A percentile compares a stretch with the other conserved stretches of the same genome.
These are phyloP conservation scores for Erythrophleum fordii DNA, from an alignment of 306 rosid genomes.

Conservation along the genomic window DNA sequence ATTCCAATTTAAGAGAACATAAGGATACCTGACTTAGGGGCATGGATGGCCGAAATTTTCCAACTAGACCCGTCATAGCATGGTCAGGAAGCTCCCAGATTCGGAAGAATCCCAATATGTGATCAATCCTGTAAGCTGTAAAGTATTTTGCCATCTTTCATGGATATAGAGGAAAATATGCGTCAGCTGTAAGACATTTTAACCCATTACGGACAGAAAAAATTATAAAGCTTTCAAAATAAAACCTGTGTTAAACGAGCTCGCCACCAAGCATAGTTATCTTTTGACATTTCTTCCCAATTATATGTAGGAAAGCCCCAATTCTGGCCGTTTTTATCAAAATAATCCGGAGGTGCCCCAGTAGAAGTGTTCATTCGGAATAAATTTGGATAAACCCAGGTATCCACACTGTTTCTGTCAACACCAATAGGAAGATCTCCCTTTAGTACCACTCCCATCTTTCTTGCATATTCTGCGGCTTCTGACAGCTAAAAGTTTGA, in stretches of 20 bases:
- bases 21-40: conserved; percentile 83
- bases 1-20: conserved; percentile 21
- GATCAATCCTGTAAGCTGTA: conserved; percentile 96
- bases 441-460: conserved; percentile 85
- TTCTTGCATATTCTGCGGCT: conserved; percentile 88
- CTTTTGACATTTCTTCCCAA: conserved; percentile 99
- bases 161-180: conserved; percentile 46
- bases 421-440: conserved; percentile 99
- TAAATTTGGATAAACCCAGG: conserved; percentile 91
- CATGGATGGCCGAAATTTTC: conserved; percentile 96
- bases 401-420: conserved; percentile 93
- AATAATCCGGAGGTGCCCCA: conserved; percentile 99
- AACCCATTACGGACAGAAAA: neutral
- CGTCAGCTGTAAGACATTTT: conserved; percentile 27
- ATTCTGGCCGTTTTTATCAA: conserved; percentile 98
- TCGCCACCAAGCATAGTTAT: conserved; percentile 96
- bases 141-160: conserved; percentile 95
- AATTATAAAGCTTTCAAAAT: conserved; percentile 31
- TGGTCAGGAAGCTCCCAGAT: conserved; percentile 99
- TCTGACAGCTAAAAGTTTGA: conserved; percentile 69
- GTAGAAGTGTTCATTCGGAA: conserved; percentile 97
- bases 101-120: conserved; percentile 93
- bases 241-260: conserved; percentile 92
- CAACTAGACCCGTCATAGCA: conserved; percentile 85
- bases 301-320: conserved; percentile 99